Base-by-base conservation (phyloP, 495 filamentous ascomycete species). In the Daldinia grandis region DNA sequence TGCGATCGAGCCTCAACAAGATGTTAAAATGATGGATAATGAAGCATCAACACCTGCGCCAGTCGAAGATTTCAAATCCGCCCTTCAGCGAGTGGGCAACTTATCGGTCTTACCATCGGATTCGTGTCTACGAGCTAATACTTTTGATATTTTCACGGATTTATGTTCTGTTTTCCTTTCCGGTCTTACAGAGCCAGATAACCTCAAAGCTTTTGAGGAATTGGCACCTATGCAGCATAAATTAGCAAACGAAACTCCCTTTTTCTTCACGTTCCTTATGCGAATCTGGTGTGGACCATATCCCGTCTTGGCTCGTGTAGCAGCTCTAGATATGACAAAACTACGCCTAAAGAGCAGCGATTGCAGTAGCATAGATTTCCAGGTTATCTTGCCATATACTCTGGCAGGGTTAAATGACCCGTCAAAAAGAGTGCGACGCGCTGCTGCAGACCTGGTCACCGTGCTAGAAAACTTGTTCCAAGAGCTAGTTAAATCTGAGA, bases 221-320 rank as follows among this genome's bases (percentile, higher is more conserved):
- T 75, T 88, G 6, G 83, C 86, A 15, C 80, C 90, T 40, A 82
- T 94, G 30, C 82, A 84, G 33, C 87, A 84, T 51, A 69, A 84
- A 5, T 74, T 81, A 25, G 89, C 87, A 0, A 77, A 82, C 15
- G 83, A 87, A 53, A 84, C 88, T 2, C 85, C 90, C 8, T 85
- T 93, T 40, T 91, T 90, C 62, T 76, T 94, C 73, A 91, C 90
- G 4, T 95, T 98, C 76, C 90, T 94, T 62, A 82, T 89, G 61
- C 84, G 88, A 40, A 84, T 93, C 19, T 92, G 93, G 87, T 92
- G 90, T 62, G 87, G 90, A 0, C 83, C 85, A 14, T 89, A 89
- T 67, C 90, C 93, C 28, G 87, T 85, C 17, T 78, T 89, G 42
- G 89, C 88, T 14, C 87, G 91, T 67, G 82, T 84, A 27, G 85